Percentiles rank a stretch among this genome's conserved stretches.
phyloP scores from a whole-genome alignment of 2,329 filamentous ascomycete genomes.

The Ceratocystis colombiana region DNA sequence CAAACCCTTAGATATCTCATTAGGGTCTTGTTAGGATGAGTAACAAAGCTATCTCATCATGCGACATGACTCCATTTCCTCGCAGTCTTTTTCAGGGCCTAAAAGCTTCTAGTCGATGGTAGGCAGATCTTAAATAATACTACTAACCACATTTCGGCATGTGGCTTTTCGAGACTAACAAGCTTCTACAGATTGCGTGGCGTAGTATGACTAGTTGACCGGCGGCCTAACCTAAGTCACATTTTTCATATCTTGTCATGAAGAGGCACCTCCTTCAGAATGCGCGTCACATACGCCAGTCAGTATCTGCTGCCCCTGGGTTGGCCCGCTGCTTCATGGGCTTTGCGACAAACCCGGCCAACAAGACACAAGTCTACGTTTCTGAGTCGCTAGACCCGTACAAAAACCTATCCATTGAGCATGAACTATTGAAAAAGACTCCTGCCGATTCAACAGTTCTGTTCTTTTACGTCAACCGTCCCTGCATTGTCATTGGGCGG shows the following conservation, averaged over 20 bases:
- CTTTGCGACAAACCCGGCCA: constrained; percentile 36
- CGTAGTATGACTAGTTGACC: not conserved
- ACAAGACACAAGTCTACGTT: constrained; percentile 56
- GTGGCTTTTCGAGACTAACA: not conserved
- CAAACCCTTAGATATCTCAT: not conserved
- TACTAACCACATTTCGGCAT: not conserved
- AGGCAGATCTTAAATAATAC: not conserved
- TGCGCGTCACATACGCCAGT: not conserved
- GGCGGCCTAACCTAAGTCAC: not conserved
- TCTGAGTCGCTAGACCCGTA: constrained; percentile 64
- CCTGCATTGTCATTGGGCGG: constrained; percentile 81
- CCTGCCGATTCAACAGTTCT: constrained; percentile 64
- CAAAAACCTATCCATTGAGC: constrained; percentile 88
- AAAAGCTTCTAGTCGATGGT: too few species aligned
- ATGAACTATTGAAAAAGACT: constrained; percentile 70
- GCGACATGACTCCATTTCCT: not conserved
- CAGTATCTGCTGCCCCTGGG: not conserved
- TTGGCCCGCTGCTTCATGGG: constrained; percentile 31
- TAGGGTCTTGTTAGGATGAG: not conserved
- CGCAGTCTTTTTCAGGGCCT: too few species aligned
- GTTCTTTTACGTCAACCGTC: constrained; percentile 78
- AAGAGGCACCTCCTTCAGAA: not conserved
- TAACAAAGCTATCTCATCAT: not conserved
- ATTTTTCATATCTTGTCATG: not conserved
- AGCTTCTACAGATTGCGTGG: not conserved